Evolutionary conservation across 768 basidiomycete genomes (phyloP).

Genomic region (Suillus subluteus): DNA sequence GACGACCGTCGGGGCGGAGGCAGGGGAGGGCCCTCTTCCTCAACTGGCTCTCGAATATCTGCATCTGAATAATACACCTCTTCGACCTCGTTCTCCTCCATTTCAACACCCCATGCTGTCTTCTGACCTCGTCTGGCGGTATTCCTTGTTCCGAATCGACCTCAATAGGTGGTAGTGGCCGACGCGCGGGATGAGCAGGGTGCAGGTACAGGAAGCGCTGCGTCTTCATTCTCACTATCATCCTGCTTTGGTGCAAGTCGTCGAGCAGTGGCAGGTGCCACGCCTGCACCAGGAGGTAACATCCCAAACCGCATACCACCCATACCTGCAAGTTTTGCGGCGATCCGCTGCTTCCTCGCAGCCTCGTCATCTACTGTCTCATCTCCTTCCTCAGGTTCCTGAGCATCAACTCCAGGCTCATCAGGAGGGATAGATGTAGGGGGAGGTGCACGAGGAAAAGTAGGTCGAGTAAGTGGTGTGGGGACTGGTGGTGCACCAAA

Average conservation of each 20-base stretch:
- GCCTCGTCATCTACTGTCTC: constrained; percentile 66
- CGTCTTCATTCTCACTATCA: constrained; percentile 35
- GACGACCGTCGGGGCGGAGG: constrained; percentile 52
- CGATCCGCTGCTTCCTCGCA: constrained; percentile 56
- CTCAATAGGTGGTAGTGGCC: constrained; percentile 26
- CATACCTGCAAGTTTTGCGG: constrained; percentile 55
- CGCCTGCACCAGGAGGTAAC: constrained; percentile 38
- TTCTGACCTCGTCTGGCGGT: constrained; percentile 46
- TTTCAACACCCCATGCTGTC: constrained; percentile 69
- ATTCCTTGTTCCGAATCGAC: constrained; percentile 12
- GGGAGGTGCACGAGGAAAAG: constrained; percentile 41
- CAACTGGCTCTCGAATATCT: constrained; percentile 41
- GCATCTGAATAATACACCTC: constrained; percentile 65
- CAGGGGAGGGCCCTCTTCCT: constrained; percentile 52
- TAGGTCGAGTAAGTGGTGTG: constrained; percentile 40
- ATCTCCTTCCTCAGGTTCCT: constrained; percentile 29
- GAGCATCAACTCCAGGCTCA: constrained; percentile 26
- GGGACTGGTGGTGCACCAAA: constrained; percentile 68
- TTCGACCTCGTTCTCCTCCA: constrained; percentile 74
- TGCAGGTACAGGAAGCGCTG: constrained; percentile 30
- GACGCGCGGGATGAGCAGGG: constrained; percentile 37
- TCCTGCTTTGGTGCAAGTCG: constrained; percentile 23
- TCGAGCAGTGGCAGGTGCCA: constrained; percentile 22
- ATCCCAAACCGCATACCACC: constrained; percentile 64
- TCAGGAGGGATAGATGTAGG: constrained; percentile 36